Conservation (phyloP, 371 early-diverging fungal genomes). For the Lichtheimia ramosa region DNA sequence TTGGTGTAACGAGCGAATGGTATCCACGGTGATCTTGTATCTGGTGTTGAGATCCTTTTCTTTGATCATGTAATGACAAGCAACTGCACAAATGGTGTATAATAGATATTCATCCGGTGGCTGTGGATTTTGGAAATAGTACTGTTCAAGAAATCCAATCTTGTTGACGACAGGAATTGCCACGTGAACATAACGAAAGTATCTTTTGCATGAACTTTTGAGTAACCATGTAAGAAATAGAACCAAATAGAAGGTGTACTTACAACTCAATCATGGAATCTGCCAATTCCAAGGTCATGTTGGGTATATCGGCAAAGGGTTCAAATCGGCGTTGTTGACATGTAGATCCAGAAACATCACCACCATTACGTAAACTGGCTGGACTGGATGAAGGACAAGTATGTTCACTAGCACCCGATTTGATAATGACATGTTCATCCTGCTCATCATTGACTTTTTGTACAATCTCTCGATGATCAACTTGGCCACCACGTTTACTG, state of each 20-base stretch:
- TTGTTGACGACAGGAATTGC: slow-evolving; percentile 39
- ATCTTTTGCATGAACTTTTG: slow-evolving; percentile 19
- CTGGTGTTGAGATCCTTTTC: slow-evolving; percentile 7
- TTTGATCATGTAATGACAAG: slow-evolving; percentile 7
- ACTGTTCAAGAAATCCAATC: slow-evolving; percentile 35
- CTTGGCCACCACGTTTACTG: background rate
- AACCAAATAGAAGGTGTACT: slow-evolving; percentile 1
- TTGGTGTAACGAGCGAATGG: slow-evolving; percentile 7
- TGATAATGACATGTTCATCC: slow-evolving; percentile 41
- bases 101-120: slow-evolving; percentile 37
- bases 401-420: slow-evolving; percentile 15
- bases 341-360: background rate
- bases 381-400: background rate
- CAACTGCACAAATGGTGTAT: slow-evolving; percentile 22
- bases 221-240: background rate
- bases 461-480: slow-evolving; percentile 12
- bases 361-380: too few species aligned
- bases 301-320: slow-evolving; percentile 24
- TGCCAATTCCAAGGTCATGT: slow-evolving; percentile 26
- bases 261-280: slow-evolving; percentile 27
- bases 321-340: slow-evolving; percentile 11
- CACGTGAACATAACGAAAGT: slow-evolving; percentile 30
- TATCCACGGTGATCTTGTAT: slow-evolving; percentile 2
- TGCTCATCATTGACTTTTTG: slow-evolving; percentile 39
- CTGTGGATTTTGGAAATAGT: slow-evolving; percentile 33